Conservation (phyloP, 805 yeast species). For the Priceomyces carsonii region DNA sequence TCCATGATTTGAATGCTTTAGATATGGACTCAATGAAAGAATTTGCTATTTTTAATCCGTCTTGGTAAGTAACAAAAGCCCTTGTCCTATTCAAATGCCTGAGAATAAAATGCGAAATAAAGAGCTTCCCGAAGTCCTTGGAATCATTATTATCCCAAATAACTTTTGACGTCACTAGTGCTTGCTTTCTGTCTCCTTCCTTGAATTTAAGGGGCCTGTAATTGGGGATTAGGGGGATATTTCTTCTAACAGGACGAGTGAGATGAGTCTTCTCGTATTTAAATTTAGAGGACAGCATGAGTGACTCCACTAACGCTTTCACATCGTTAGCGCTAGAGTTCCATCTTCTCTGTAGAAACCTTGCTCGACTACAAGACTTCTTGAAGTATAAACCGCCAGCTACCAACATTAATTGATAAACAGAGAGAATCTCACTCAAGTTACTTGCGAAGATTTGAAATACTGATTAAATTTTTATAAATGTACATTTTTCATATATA, state of each 20-base stretch:
- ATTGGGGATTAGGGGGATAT: not conserved
- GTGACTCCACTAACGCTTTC: not conserved
- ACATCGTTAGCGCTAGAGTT: not conserved
- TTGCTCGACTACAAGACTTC: not conserved
- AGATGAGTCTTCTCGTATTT: too few relatives aligned
- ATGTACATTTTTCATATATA: slow-evolving; percentile 5
- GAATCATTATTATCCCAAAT: slow-evolving; percentile 1
- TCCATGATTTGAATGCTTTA: not conserved
- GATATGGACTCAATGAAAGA: slow-evolving; percentile 1
- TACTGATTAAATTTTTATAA: slow-evolving; percentile 2
- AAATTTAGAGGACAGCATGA: too few relatives aligned
- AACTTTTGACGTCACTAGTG: too few relatives aligned
- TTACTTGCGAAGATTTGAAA: too few relatives aligned
- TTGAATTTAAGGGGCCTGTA: too few relatives aligned
- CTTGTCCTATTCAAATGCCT: slow-evolving; percentile 6
- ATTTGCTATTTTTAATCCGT: slow-evolving; percentile 3
- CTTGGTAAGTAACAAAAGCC: slow-evolving; percentile 3
- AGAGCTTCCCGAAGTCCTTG: slow-evolving; percentile 7
- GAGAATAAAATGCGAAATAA: slow-evolving; percentile 6
- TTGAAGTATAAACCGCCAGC: not conserved
- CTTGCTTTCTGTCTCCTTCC: too few relatives aligned
- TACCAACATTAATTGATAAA: not conserved
- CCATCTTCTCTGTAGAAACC: not conserved
- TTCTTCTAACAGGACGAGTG: too few relatives aligned
- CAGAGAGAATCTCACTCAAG: too few relatives aligned